phyloP scores from a whole-genome alignment of 176 grass and related monocot species.

The Cenchrus fungigraminus region DNA sequence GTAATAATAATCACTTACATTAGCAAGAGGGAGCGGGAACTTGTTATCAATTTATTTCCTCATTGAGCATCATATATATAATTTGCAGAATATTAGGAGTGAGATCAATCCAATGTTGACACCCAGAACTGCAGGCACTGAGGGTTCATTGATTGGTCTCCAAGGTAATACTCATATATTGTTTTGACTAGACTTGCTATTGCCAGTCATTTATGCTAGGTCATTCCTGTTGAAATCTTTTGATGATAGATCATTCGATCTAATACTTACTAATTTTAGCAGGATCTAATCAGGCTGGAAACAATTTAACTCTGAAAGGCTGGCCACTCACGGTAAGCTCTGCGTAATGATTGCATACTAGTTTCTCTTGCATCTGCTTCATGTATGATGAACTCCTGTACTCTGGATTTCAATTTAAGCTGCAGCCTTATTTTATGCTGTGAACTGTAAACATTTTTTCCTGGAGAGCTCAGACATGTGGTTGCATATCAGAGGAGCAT shows the following conservation, averaged over 20 bases:
- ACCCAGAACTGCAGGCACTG: slow-evolving; percentile 62
- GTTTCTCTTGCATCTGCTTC: slow-evolving; percentile 13
- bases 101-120: slow-evolving; percentile 77
- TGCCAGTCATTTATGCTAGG: not conserved
- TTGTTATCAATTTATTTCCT: not conserved
- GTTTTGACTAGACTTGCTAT: slow-evolving; percentile 20
- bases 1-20: slow-evolving; percentile 8
- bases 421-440: not conserved
- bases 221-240: slow-evolving; percentile 19
- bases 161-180: slow-evolving; percentile 60
- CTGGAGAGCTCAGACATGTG: not conserved
- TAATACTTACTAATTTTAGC: slow-evolving; percentile 7
- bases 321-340: slow-evolving; percentile 82
- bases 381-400: not conserved
- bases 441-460: not conserved
- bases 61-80: slow-evolving; percentile 11
- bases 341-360: slow-evolving; percentile 5
- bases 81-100: slow-evolving; percentile 64
- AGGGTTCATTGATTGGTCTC: slow-evolving; percentile 73
- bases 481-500: slow-evolving; percentile 19
- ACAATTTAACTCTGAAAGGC: slow-evolving; percentile 83
- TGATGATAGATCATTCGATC: not conserved
- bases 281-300: slow-evolving; percentile 79
- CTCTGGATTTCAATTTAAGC: slow-evolving; percentile 20
- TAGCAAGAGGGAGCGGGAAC: not conserved